Evolutionary conservation across 805 yeast genomes (phyloP).

Genomic region (Wickerhamiella hasegawae): DNA sequence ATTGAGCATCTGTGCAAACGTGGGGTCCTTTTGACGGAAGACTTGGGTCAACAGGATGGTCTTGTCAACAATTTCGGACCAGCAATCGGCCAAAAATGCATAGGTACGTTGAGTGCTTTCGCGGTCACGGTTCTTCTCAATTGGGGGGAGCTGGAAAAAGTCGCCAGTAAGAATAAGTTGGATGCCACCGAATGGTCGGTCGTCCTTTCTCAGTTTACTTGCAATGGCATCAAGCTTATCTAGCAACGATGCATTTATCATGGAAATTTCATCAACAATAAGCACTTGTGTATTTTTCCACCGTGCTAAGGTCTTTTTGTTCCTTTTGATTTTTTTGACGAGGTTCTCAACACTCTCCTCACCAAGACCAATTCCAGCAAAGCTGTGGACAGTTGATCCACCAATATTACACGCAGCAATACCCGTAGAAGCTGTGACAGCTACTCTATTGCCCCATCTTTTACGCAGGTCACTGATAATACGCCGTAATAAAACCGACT

Average conservation of each 20-base stretch:
- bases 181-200: constrained; percentile 80
- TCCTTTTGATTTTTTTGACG: constrained; percentile 32
- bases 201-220: constrained; percentile 29
- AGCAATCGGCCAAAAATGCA: constrained; percentile 59
- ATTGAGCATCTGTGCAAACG: constrained; percentile 64
- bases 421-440: constrained; percentile 92
- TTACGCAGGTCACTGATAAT: constrained; percentile 38
- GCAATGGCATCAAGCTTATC: constrained; percentile 65
- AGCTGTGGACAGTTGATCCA: constrained; percentile 75
- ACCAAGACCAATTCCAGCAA: constrained; percentile 77
- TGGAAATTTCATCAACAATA: constrained; percentile 83
- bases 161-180: constrained; percentile 89
- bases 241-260: constrained; percentile 71
- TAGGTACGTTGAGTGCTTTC: constrained; percentile 25
- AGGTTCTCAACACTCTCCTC: constrained; percentile 32
- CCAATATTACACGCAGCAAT: constrained; percentile 90
- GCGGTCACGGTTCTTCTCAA: constrained; percentile 26
- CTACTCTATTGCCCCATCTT: constrained; percentile 38
- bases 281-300: constrained; percentile 62
- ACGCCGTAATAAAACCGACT: constrained; percentile 66
- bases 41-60: constrained; percentile 64
- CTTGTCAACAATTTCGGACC: constrained; percentile 47
- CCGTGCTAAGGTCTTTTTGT: constrained; percentile 27
- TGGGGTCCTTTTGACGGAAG: constrained; percentile 70
- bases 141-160: constrained; percentile 92